Base-by-base conservation (phyloP, 1,284 basidiomycete species). In the Entoloma clypeatum region DNA sequence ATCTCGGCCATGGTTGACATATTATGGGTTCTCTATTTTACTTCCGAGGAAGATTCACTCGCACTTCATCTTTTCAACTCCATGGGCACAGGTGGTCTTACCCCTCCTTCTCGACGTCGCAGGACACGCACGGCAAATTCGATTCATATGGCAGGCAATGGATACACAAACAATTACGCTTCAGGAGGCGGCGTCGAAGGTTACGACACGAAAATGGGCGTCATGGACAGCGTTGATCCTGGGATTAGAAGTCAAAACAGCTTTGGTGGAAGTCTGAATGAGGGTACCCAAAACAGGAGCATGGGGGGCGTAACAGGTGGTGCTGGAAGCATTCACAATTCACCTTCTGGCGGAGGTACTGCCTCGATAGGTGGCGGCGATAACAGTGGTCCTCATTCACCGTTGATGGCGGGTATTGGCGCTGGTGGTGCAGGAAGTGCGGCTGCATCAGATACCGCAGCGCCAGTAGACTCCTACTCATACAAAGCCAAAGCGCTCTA, bases 1-100 rank as follows among this genome's bases (percentile, higher is more conserved):
- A 79, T 99, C 49, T 78, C 95, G 41, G 75, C 92, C 23, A 79
- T 98, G 48, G 88, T 93, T 48, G 67, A 96, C 73, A 87, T 98
- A 59, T 65, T 98, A 48, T 98, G 94, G 94, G 78, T 96, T 14
- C 77, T 98, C 48, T 97, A 91, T 72, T 92, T 99, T 62, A 95
- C 94, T 4, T 87, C 92, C 1, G 94, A 97, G 59, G 93, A 97
- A 55, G 92, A 93, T 59, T 89, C 92, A 1, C 79, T 90, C 51
- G 65, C 81, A 36, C 77, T 91, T 41, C 75, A 90, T 61, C 55
- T 95, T 45, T 87, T 97, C 75, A 92, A 92, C 63, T 77, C 81
- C 11, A 69, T 89, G 52, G 91, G 92, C 41, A 91, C 88, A 17
- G 90, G 89, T 38, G 90, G 90, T 24, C 80, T 92, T 36, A 85